These are phyloP conservation scores for Candida chauliodis DNA, from an alignment of 805 yeast species.

Conservation along the genomic window DNA sequence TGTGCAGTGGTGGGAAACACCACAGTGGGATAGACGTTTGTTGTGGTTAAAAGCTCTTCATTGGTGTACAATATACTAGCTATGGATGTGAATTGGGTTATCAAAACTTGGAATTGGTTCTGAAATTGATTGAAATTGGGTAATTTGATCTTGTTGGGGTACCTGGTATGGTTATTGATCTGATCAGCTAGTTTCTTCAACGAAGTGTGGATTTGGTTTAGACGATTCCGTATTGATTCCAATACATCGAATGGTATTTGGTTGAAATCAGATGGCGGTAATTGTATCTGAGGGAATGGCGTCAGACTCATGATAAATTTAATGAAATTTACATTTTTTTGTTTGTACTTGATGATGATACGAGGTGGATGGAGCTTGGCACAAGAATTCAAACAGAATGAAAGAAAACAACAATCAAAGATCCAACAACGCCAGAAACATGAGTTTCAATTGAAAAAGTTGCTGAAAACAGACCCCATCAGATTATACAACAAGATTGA, in stretches of 20 bases:
- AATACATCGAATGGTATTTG: conserved; percentile 35
- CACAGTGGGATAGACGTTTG: conserved; percentile 81
- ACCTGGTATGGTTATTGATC: conserved; percentile 31
- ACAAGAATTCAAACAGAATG: conserved; percentile 34
- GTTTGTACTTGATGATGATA: conserved; percentile 17
- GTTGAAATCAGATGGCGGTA: conserved; percentile 14
- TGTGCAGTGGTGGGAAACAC: conserved; percentile 83
- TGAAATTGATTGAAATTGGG: conserved; percentile 65
- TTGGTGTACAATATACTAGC: conserved; percentile 63
- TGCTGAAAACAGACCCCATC: conserved; percentile 32
- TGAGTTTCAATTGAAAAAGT: conserved; percentile 21
- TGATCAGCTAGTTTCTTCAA: conserved; percentile 36
- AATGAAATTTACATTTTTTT: conserved; percentile 1
- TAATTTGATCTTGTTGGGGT: conserved; percentile 33
- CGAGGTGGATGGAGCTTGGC: conserved; percentile 33
- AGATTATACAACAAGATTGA: conserved; percentile 30
- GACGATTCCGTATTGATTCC: conserved; percentile 37
- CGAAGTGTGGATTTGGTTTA: conserved; percentile 41
- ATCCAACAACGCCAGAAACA: conserved; percentile 36
- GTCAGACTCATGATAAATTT: conserved; percentile 7
- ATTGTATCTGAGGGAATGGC: conserved; percentile 19
- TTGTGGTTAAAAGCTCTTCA: conserved; percentile 52
- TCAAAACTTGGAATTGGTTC: conserved; percentile 75
- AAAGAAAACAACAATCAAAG: conserved; percentile 31
- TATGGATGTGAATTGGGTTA: conserved; percentile 81